Conservation (phyloP, 495 filamentous ascomycete genomes). For the Staphylotrichum tortipilum region DNA sequence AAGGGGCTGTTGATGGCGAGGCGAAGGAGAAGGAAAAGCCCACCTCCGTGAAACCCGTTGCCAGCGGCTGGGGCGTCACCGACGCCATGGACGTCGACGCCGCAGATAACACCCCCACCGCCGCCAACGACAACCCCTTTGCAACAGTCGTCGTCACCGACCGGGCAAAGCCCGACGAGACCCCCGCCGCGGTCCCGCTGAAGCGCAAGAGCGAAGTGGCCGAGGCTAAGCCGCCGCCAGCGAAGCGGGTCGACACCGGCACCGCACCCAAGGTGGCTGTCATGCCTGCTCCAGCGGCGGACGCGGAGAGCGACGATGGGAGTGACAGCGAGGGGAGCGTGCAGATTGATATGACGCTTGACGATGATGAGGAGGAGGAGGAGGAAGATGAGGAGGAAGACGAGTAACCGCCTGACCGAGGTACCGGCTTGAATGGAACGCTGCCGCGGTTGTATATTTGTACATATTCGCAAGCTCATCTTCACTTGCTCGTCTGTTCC, state of each 20-base stretch:
- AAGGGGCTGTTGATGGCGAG: neutral
- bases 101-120: no score
- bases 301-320: conserved; percentile 8
- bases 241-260: conserved; percentile 7
- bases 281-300: conserved; percentile 1
- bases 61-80: neutral
- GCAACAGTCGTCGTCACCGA: neutral
- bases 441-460: neutral
- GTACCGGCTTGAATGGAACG: no score
- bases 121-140: conserved; percentile 11
- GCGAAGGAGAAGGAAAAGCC: conserved; percentile 17
- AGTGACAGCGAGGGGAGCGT: conserved; percentile 24
- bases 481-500: no score
- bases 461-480: neutral
- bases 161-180: neutral
- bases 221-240: conserved; percentile 4
- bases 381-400: conserved; percentile 12
- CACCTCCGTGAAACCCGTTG: neutral
- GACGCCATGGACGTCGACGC: conserved; percentile 9
- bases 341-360: conserved; percentile 24
- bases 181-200: conserved; percentile 17
- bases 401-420: no score
- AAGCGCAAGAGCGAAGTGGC: conserved; percentile 38
- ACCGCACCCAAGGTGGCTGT: conserved; percentile 7
- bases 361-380: conserved; percentile 20